Conservation (phyloP, 1,139 yeast species). For the Candida buenavistaensis region DNA sequence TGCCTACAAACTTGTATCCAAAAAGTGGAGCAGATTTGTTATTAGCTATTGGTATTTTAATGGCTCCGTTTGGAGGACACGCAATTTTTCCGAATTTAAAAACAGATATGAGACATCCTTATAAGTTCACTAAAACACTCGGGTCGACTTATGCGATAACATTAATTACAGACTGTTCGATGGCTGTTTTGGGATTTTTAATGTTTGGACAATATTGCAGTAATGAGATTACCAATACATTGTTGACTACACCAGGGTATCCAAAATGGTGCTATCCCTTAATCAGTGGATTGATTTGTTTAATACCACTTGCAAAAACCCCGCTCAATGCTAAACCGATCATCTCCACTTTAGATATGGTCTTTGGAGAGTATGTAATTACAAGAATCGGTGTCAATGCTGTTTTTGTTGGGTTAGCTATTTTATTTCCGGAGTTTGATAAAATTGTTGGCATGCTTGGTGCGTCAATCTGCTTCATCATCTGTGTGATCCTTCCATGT, state of each 20-base stretch:
- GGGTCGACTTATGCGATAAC: slow-evolving; percentile 60
- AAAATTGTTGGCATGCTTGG: slow-evolving; percentile 57
- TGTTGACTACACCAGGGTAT: slow-evolving; percentile 69
- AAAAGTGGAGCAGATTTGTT: slow-evolving; percentile 38
- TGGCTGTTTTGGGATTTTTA: slow-evolving; percentile 78
- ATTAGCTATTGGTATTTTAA: slow-evolving; percentile 54
- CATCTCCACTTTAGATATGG: slow-evolving; percentile 56
- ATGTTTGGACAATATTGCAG: slow-evolving; percentile 81
- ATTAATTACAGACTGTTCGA: slow-evolving; percentile 65
- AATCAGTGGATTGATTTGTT: slow-evolving; percentile 70
- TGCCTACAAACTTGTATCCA: slow-evolving; percentile 54
- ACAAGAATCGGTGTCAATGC: slow-evolving; percentile 53
- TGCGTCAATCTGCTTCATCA: slow-evolving; percentile 55
- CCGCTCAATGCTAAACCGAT: slow-evolving; percentile 89
- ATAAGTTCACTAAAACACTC: slow-evolving; percentile 41
- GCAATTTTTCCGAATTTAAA: slow-evolving; percentile 61
- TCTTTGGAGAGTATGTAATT: no score
- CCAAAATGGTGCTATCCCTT: slow-evolving; percentile 65
- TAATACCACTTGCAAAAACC: slow-evolving; percentile 84
- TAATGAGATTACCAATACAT: slow-evolving; percentile 82
- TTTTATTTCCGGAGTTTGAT: slow-evolving; percentile 60
- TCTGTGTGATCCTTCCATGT: slow-evolving; percentile 58
- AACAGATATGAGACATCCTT: slow-evolving; percentile 58
- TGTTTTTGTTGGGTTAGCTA: slow-evolving; percentile 49
- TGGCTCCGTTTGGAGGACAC: slow-evolving; percentile 68